phyloP scores from a whole-genome alignment of 2,329 filamentous ascomycete genomes.

The Clarireedia paspali region DNA sequence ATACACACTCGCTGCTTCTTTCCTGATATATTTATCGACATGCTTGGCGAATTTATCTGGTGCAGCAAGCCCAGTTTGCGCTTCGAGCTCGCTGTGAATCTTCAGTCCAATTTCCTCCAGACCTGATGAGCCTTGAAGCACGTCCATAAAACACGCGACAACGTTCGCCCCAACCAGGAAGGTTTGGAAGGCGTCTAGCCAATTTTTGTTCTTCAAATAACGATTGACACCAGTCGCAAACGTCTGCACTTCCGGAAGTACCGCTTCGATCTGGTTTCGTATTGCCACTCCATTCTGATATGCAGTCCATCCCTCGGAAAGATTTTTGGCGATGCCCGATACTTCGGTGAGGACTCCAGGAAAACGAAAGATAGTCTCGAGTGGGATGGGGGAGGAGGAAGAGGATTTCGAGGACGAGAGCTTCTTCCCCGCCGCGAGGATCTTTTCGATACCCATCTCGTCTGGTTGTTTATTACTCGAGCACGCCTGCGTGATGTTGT shows the following conservation, averaged over 20 bases:
- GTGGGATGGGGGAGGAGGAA: neutral
- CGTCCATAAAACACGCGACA: constrained; percentile 9
- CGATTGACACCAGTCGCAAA: constrained; percentile 8
- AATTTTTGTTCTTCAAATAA: constrained; percentile 10
- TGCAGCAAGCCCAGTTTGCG: constrained; percentile 11
- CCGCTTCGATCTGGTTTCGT: constrained; percentile 6
- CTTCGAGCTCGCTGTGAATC: constrained; percentile 10
- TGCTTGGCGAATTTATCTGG: constrained; percentile 13
- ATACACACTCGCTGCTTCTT: constrained; percentile 10
- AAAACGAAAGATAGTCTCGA: constrained; percentile 8
- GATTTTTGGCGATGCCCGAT: constrained; percentile 5
- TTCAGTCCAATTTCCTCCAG: constrained; percentile 7
- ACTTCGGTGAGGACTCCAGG: constrained; percentile 7
- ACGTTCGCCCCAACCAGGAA: constrained; percentile 7
- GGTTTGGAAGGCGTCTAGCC: constrained; percentile 4
- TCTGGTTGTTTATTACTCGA: neutral
- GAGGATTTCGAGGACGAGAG: neutral
- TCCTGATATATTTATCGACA: constrained; percentile 12
- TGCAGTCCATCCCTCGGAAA: constrained; percentile 9
- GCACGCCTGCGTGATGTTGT: neutral
- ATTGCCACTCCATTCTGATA: constrained; percentile 9
- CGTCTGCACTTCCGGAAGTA: constrained; percentile 7
- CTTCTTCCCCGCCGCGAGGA: constrained; percentile 2
- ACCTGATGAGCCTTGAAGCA: constrained; percentile 4
- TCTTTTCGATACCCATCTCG: constrained; percentile 7